Evolutionary conservation across 257 asterid species (phyloP), one percentile per base, ranked within the genome.

Genomic region (Solanum infundibuliforme): DNA sequence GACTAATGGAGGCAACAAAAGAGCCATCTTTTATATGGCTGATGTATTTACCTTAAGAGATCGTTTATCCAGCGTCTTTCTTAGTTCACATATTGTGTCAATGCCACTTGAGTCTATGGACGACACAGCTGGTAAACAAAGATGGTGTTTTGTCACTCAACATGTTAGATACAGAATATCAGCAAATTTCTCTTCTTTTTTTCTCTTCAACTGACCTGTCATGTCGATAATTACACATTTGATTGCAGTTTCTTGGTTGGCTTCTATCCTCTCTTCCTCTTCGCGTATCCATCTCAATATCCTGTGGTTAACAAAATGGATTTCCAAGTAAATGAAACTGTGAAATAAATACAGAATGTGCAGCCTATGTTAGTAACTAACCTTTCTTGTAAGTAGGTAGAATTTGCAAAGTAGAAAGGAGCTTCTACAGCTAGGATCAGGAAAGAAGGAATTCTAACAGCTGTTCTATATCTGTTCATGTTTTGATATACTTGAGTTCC

Each of bases 321-420:
- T 27, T 76, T 34, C 65, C 43, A 14, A 41, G 25, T 65, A 62
- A 35, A 43, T 31, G 10, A 1, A 48, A 7, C 34, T 46, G 68
- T 29, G 85, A 55, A 55, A 55, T 18, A 20, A 43, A 43, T 79
- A 43, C 66, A 43, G 65, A 79, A 25, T 25, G 14, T 79, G 84
- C 13, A 79, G 29, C 29, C 39, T 31, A 10, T 48, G 27, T 39
- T 73, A 32, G 35, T 74, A 25, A 85, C 88, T 74, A 62, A 94
- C 99, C 99, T 93, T 94, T 97, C 98, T 87, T 94, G 98, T 12
- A 97, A 87, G 89, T 97, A 97, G 39, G 96, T 94, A 23, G 98
- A 93, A 87, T 95, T 97, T 20, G 98, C 98, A 82, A 97, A 97
- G 91, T 94, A 97, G 89, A 97, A 88, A 52, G 98, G 99, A 85